Evolutionary conservation across 495 filamentous ascomycete genomes (phyloP).

Genomic region (Oidiodendron maius): DNA sequence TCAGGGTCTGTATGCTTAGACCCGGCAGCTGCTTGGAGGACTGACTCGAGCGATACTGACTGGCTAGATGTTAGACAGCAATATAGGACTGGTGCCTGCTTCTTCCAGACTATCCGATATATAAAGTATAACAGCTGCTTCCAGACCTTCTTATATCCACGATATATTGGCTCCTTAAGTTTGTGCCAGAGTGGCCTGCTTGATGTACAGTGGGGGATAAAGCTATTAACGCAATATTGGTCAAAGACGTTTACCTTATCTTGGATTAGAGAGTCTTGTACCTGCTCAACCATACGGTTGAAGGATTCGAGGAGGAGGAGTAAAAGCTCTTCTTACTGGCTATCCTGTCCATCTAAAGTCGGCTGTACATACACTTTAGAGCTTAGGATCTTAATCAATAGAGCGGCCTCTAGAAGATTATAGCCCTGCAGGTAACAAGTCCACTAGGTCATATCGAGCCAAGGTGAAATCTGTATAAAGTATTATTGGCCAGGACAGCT

Average conservation of each 20-base stretch:
- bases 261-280: not conserved
- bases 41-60: not conserved
- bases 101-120: constrained; percentile 2
- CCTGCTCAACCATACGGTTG: constrained; percentile 2
- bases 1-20: not conserved
- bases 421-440: not conserved
- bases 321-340: not conserved
- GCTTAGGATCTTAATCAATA: constrained; percentile 2
- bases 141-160: constrained; percentile 4
- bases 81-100: not conserved
- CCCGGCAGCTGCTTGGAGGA: not conserved
- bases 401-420: not conserved
- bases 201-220: not conserved
- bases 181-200: not conserved
- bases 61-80: not conserved
- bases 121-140: constrained; percentile 9
- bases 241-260: constrained; percentile 9
- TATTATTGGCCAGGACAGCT: no score
- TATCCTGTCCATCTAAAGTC: not conserved
- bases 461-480: no score
- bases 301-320: constrained; percentile 3
- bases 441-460: not conserved
- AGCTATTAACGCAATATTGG: constrained; percentile 6
- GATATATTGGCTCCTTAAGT: constrained; percentile 1
- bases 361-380: no score